phyloP scores from a whole-genome alignment of 345 rosid genomes.

The Punica granatum region DNA sequence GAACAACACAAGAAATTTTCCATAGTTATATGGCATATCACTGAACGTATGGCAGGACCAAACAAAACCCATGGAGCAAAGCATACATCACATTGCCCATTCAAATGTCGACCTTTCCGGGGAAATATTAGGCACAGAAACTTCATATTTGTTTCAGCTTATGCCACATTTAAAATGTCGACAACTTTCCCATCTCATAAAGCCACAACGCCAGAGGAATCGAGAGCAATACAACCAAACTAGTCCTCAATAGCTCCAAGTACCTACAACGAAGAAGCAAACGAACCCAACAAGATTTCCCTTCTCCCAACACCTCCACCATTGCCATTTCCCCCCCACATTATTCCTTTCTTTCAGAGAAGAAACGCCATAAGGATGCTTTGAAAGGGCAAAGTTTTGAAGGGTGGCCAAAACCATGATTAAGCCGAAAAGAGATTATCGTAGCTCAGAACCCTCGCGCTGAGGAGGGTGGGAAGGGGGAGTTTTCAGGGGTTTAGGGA shows the following conservation, averaged over 20 bases:
- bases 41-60: neutral
- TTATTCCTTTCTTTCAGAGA: no score
- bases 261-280: neutral
- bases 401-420: no score
- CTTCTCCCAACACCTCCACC: neutral
- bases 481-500: neutral
- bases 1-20: neutral
- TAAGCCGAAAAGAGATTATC: neutral
- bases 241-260: neutral
- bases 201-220: no score
- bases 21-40: neutral
- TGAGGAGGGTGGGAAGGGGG: neutral
- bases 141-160: neutral
- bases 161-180: neutral
- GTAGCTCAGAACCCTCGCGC: neutral
- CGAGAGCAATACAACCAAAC: no score
- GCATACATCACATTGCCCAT: neutral
- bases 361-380: no score
- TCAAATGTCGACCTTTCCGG: neutral
- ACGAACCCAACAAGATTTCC: neutral
- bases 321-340: no score
- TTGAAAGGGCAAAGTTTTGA: no score
- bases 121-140: neutral
- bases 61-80: neutral
- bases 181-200: neutral